Evolutionary conservation across 768 basidiomycete genomes (phyloP).

Genomic region (Russula foetens): DNA sequence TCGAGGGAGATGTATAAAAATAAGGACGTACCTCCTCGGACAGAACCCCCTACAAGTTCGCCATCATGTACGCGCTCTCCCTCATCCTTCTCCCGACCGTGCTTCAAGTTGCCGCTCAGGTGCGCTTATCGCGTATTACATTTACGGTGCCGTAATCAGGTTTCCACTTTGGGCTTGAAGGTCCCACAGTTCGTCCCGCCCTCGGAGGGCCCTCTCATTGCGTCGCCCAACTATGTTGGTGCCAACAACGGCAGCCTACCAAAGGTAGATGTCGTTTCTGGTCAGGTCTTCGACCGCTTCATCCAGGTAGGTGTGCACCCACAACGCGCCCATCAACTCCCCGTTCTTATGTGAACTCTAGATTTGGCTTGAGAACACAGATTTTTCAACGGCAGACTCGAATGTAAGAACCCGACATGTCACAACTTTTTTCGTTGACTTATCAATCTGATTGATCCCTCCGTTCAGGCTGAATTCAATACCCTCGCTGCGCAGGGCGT

Average conservation of each 20-base stretch:
- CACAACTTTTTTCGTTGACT: background rate
- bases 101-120: slow-evolving; percentile 1
- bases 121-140: background rate
- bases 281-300: slow-evolving; percentile 40
- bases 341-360: slow-evolving; percentile 15
- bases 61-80: slow-evolving; percentile 9
- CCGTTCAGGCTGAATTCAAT: slow-evolving; percentile 25
- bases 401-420: background rate
- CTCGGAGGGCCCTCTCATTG: slow-evolving; percentile 22
- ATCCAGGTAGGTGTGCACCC: slow-evolving; percentile 24
- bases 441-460: slow-evolving; percentile 16
- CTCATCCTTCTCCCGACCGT: slow-evolving; percentile 1
- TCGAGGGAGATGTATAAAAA: too few relatives aligned
- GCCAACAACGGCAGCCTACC: slow-evolving; percentile 36
- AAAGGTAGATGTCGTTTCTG: slow-evolving; percentile 32
- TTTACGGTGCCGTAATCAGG: too few relatives aligned
- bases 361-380: slow-evolving; percentile 61
- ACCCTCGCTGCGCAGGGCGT: slow-evolving; percentile 44
- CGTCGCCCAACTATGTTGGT: slow-evolving; percentile 35
- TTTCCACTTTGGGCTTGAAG: background rate
- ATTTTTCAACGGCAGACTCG: slow-evolving; percentile 32
- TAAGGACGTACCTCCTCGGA: background rate
- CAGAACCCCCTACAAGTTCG: background rate
- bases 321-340: background rate
- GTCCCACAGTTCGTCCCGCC: slow-evolving; percentile 28